Evolutionary conservation across 305 asterid genomes (phyloP).

Genomic region (Ajuga reptans): DNA sequence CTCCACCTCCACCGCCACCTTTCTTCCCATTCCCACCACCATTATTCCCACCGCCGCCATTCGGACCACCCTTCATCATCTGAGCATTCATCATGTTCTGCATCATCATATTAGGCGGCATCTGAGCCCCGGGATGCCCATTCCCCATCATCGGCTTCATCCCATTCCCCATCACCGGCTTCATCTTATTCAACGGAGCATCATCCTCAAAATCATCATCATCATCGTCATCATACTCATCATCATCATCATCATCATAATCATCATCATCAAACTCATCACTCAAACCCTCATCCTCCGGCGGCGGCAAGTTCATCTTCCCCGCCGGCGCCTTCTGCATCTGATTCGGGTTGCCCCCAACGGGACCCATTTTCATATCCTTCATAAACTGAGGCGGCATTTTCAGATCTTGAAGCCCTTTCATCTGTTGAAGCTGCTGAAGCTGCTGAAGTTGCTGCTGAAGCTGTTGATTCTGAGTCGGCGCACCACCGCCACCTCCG

Average conservation of each 20-base stretch:
- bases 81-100: slow-evolving; percentile 31
- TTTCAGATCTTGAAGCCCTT: slow-evolving; percentile 63
- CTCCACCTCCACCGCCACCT: slow-evolving; percentile 24
- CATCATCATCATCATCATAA: slow-evolving; percentile 33
- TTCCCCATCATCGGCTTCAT: slow-evolving; percentile 41
- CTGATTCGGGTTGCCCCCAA: slow-evolving; percentile 22
- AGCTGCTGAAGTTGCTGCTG: slow-evolving; percentile 35
- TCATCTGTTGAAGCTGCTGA: slow-evolving; percentile 58
- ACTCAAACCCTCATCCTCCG: slow-evolving; percentile 40
- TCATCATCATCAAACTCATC: slow-evolving; percentile 38
- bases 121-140: slow-evolving; percentile 22
- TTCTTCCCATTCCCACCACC: slow-evolving; percentile 18
- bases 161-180: slow-evolving; percentile 36
- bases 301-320: slow-evolving; percentile 30
- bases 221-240: slow-evolving; percentile 36
- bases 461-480: slow-evolving; percentile 33
- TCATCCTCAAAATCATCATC: slow-evolving; percentile 39
- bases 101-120: slow-evolving; percentile 33
- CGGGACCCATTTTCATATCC: slow-evolving; percentile 34
- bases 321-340: slow-evolving; percentile 20
- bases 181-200: slow-evolving; percentile 28
- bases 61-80: slow-evolving; percentile 35
- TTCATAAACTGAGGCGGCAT: slow-evolving; percentile 47
- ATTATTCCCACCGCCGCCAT: slow-evolving; percentile 27
- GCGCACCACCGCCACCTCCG: slow-evolving; percentile 7